Percentiles rank a stretch among this genome's conserved stretches.
Evolutionary conservation across 208 protist species (phyloP).

Genomic region (Angomonas deanei): DNA sequence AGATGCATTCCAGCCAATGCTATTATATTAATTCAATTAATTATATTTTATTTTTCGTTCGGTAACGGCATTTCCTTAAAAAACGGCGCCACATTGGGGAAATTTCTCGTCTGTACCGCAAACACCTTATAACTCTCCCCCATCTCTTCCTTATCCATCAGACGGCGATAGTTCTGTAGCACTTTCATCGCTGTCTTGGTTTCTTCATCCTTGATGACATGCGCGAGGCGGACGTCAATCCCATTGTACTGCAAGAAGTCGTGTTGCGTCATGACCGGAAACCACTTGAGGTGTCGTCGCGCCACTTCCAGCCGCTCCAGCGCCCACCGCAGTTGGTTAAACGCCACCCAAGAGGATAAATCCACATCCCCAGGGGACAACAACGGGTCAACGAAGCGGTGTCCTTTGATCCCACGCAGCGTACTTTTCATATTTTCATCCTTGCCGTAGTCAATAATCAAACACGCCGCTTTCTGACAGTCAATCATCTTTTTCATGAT

Average conservation of each 20-base stretch:
- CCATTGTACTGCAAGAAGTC: slow-evolving; percentile 84
- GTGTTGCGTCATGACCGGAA: slow-evolving; percentile 74
- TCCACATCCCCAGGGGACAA: slow-evolving; percentile 90
- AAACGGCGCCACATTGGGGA: slow-evolving; percentile 80
- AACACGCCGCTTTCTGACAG: slow-evolving; percentile 67
- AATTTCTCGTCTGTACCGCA: slow-evolving; percentile 79
- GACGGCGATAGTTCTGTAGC: slow-evolving; percentile 74
- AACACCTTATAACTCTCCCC: slow-evolving; percentile 90
- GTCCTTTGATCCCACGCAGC: slow-evolving; percentile 82
- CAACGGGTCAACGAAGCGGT: slow-evolving; percentile 87
- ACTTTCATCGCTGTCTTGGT: slow-evolving; percentile 86
- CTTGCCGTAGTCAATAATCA: slow-evolving; percentile 92
- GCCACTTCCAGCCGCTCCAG: slow-evolving; percentile 79
- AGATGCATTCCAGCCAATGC: too few relatives aligned
- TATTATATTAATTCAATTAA: background rate
- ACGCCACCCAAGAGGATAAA: slow-evolving; percentile 85
- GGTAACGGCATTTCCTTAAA: slow-evolving; percentile 75
- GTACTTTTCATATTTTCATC: slow-evolving; percentile 90
- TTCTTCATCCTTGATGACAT: slow-evolving; percentile 86
- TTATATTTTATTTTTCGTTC: slow-evolving; percentile 9
- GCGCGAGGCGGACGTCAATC: slow-evolving; percentile 80
- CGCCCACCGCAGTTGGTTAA: slow-evolving; percentile 79
- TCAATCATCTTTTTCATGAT: slow-evolving; percentile 86
- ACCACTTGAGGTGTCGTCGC: slow-evolving; percentile 78
- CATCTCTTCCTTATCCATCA: slow-evolving; percentile 86